Conservation (phyloP, 2,329 filamentous ascomycete species). For the Rutstroemia sp. region DNA sequence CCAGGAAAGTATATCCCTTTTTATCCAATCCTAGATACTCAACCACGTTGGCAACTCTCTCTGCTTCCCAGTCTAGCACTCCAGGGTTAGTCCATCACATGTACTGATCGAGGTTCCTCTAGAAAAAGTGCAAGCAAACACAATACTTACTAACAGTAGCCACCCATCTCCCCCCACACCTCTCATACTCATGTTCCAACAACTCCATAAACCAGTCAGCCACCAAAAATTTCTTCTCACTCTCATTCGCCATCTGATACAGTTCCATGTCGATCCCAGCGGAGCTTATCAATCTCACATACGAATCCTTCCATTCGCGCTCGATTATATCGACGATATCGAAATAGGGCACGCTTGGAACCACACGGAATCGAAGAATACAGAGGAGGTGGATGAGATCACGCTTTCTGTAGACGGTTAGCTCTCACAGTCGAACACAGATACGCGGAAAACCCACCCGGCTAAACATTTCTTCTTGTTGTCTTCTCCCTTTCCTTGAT, state of each 20-base stretch:
- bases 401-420: background rate
- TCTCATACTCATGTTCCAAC: background rate
- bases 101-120: background rate
- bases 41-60: background rate
- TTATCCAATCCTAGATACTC: background rate
- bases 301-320: too few relatives aligned
- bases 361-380: background rate
- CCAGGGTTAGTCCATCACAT: background rate
- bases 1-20: background rate
- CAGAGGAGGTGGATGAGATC: background rate
- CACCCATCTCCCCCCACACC: slow-evolving; percentile 6
- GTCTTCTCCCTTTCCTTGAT: background rate
- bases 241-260: background rate
- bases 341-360: background rate
- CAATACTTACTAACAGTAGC: slow-evolving; percentile 7
- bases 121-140: too few relatives aligned
- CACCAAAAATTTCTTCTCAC: background rate
- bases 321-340: background rate
- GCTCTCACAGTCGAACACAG: too few relatives aligned
- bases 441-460: background rate
- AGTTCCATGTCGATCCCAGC: background rate
- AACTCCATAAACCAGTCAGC: background rate
- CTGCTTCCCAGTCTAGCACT: slow-evolving; percentile 1
- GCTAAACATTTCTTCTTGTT: background rate
- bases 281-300: too few relatives aligned